Evolutionary conservation across 1,284 basidiomycete species (phyloP), one percentile per base, ranked within the genome.

Genomic region (Phellopilus nigrolimitatus): DNA sequence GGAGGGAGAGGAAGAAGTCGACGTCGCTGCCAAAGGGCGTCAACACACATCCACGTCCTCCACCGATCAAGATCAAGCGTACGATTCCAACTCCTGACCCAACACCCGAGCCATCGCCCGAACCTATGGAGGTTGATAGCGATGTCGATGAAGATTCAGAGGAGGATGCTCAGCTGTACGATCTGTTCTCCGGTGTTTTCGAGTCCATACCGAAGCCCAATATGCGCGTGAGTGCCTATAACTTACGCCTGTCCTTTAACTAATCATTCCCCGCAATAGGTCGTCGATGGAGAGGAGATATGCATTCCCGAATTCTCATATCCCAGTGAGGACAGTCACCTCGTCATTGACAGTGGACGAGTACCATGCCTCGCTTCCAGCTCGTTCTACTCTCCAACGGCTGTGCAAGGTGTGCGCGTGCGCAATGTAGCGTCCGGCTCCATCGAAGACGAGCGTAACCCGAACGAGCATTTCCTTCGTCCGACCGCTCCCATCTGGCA

Each of bases 311-410:
- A 28, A 10, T 44, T 44, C 42, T 44, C 22, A 7, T 37, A 37
- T 12, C 42, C 27, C 8, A 28, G 22, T 24, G 15, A 42, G 17
- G 28, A 38, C 19, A n/a, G 30, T 21, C 13, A 15, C 2, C 31
- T 8, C 5, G 28, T 34, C 5, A 34, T 42, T 24, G 19, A 48
- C 36, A 19, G 10, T 2, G 31, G n/a, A n/a, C n/a, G 28, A 12
- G 38, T 53, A 25, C 51, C 51, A n/a, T 42, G 45, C 12, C 45
- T 53, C 22, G 51, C 51, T 17, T 48, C 45, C 9, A 53, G 45
- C 21, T 19, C 46, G 3, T 53, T 46, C 15, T 53, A 53, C 17
- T 19, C 4, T 5, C 49, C 49, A 15, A 37, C 42, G 1, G 37
- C 38, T 25, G 41, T 44, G 13, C 42, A 51, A 25, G 41, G 7